Evolutionary conservation across 164 flowering plant species (phyloP), one percentile per base, ranked within the genome.

Genomic region (Protea cynaroides): DNA sequence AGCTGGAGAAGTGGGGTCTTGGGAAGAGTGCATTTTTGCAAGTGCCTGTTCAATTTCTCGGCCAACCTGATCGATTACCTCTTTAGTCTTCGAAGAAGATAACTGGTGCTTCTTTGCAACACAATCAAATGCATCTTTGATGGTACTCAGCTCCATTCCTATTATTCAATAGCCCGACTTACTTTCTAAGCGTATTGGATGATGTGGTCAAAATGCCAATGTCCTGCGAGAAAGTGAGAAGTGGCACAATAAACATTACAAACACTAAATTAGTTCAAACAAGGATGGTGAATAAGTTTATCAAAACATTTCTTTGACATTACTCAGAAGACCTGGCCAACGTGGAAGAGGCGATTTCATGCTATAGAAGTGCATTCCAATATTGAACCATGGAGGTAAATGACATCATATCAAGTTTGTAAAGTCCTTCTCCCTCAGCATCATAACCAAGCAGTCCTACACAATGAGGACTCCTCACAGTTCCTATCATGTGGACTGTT

Each of bases 31-130:
- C 14, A 90, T 56, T 55, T 71, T 81, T 24, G 62, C 70, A 17
- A 87, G 17, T 22, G 85, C 79, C 38, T 75, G 72, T 61, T 80
- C 86, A 11, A 88, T 80, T 84, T 88, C 93, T 63, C 64, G 81
- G 51, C 64, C 69, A 46, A 87, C 72, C 50, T 71, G 85, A 19
- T 90, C 92, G 49, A 90, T 78, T 29, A 83, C 80, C 77, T 87
- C 93, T 60, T 82, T 83, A 49, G 82, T 65, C 71, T 79, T 90
- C n/a, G 89, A 84, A 23, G 73, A 68, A 29, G 82, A 83, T 4
- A 89, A 57, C 71, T 83, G 89, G 73, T 87, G 97, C 77, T 86
- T 90, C 81, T 90, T 90, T n/a, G 86, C 53, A 61, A 87, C 91
- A 24, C 85, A 84, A 51, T 86, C 95, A 78, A 93, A 89, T 66